Conservation (phyloP, 257 asterid species). For the Schizonepeta tenuifolia region DNA sequence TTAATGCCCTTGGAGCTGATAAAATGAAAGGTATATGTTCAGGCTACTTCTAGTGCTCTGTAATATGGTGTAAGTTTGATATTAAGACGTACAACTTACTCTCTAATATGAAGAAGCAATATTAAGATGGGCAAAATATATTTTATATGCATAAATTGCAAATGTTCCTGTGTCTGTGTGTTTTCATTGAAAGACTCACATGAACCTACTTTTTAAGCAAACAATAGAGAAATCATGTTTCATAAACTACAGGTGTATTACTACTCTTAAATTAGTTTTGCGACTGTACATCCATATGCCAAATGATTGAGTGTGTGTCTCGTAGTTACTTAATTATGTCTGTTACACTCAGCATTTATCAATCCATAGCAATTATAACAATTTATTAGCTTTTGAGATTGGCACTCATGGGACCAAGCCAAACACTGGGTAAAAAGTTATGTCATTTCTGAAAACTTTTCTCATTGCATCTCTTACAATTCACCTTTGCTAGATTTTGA, state of each 20-base stretch:
- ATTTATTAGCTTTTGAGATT: conserved; percentile 5
- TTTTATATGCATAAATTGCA: conserved; percentile 12
- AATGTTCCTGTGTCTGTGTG: background rate
- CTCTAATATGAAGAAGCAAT: conserved; percentile 4
- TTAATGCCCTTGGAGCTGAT: conserved; percentile 87
- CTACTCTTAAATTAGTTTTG: background rate
- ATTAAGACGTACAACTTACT: conserved; percentile 6
- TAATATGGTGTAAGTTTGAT: conserved; percentile 10
- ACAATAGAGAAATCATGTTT: background rate
- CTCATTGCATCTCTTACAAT: background rate
- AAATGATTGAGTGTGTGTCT: conserved; percentile 12
- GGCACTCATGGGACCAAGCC: background rate
- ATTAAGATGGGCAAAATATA: background rate
- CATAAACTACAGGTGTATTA: background rate
- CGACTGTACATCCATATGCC: background rate
- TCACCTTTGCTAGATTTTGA: no score
- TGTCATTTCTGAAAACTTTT: background rate
- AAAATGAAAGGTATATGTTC: conserved; percentile 66
- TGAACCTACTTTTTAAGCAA: background rate
- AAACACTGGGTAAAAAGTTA: background rate
- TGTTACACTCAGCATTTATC: background rate
- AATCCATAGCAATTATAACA: background rate
- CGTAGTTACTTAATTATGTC: conserved; percentile 7
- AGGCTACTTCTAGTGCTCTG: background rate
- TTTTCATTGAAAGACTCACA: background rate